Evolutionary conservation across 2,329 filamentous ascomycete species (phyloP), one percentile per base, ranked within the genome.

Genomic region (Dactylellina drechsleri): DNA sequence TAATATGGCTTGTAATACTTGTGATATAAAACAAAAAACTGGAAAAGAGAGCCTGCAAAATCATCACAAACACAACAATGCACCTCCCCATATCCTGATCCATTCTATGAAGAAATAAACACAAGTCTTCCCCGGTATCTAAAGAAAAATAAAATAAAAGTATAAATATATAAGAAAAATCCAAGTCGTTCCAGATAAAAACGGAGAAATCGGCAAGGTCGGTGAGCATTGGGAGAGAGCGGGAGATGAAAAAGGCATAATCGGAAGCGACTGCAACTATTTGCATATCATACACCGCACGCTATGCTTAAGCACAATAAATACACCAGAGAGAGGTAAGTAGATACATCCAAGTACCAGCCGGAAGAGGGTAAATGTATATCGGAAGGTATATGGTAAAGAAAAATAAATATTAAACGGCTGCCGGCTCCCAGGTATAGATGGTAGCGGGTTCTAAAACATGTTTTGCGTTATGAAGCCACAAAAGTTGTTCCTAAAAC

Each of bases 381-480:
- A 50, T 50, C 23, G 20, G 58, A 66, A 66, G 56, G 23, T 53
- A 15, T 23, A 43, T 28, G 23, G 54, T 66, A 50, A 57, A 58
- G 80, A 76, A 78, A 79, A 18, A 18, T 12, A 18, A 52, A 18
- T 52, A 52, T 52, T 20, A 52, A 18, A 8, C 12, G 47, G 47
- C 47, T 18, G 12, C 16, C 47, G 20, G 47, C 47, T 52, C 18
- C 20, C 47, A 80, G 76, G 78, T 79, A 79, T 77, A 78, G 5
- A n/a, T 77, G 31, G 61, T 49, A 40, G 47, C n/a, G 6, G 47
- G 4, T 52, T 52, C 20, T 13, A 23, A 20, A 18, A 23, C 10
- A 23, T 12, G 43, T 64, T 40, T 23, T 61, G 13, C n/a, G 50
- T n/a, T 77, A 77, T 60, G 80, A 80, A 79, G 79, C 79, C 79